Base-by-base conservation (phyloP, 495 filamentous ascomycete species). In the Haplographium delicatum region DNA sequence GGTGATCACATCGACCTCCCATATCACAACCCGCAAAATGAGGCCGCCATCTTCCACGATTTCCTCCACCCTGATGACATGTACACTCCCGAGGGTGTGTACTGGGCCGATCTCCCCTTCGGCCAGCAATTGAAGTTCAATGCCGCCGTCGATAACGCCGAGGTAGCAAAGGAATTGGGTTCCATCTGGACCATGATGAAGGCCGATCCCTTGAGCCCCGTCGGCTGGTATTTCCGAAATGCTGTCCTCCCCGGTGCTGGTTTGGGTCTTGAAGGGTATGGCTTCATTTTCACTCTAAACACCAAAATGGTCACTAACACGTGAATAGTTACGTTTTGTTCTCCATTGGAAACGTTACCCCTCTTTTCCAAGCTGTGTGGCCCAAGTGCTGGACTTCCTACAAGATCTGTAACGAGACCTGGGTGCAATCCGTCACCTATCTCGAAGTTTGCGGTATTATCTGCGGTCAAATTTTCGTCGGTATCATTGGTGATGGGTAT, bases 391-490 rank as follows among this genome's bases (percentile, higher is more conserved):
- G 89, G 89, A 72, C 71, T 1, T 69, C 67, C 4, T 54, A 59
- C 7, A 56, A 71, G 50, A 80, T 75, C 35, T 95, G 89, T 69
- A 80, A 82, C 59, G 51, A 70, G 53, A 81, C 81, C 34, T 94
- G 89, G 89, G 66, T 88, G 28, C 73, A 81, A 35, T 76, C 88
- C n/a, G 77, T 95, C 15, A 83, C 86, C 13, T 94, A 95, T 55
- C 79, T 96, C 34, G 89, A 96, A 57, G 83, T 95, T 44, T 72
- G 80, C 56, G 89, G 89, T 70, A 94, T 95, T 59, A 96, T 94
- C 65, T 76, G 86, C 46, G 89, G 89, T 63, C 86, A 91, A 73
- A 74, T 88, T 25, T 63, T 79, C 26, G 85, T 94, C 39, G 88
- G 88, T 56, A 62, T 85, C 50, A 49, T 82, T 24, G 59, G 59